phyloP scores from a whole-genome alignment of 805 yeast species.

The Candida nemodendra region DNA sequence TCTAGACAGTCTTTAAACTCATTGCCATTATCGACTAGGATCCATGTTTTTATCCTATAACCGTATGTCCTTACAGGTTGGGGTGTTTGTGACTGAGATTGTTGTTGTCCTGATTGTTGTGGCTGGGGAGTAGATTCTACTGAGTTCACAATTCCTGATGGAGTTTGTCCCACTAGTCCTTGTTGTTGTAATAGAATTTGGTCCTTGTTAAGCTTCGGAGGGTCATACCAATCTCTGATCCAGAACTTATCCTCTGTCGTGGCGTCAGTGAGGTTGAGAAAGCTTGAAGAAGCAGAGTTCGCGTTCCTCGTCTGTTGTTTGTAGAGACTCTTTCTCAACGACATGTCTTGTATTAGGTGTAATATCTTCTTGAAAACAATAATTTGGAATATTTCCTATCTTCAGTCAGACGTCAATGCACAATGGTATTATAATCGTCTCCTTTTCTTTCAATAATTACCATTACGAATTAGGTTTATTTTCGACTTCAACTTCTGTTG shows the following conservation, averaged over 20 bases:
- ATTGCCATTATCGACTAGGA: constrained; percentile 17
- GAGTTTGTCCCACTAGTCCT: constrained; percentile 12
- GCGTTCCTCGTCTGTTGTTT: constrained; percentile 32
- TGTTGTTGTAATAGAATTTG: constrained; percentile 8
- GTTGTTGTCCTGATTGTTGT: constrained; percentile 13
- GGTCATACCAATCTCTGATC: constrained; percentile 34
- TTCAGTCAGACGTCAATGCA: too few relatives aligned
- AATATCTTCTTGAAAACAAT: neutral
- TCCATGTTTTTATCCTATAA: constrained; percentile 36
- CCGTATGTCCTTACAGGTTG: constrained; percentile 29
- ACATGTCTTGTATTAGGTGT: constrained; percentile 24
- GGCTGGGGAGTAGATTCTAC: constrained; percentile 27
- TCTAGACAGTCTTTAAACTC: constrained; percentile 24
- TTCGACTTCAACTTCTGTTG: too few relatives aligned
- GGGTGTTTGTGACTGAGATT: constrained; percentile 28
- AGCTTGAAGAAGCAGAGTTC: constrained; percentile 21
- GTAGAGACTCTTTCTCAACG: constrained; percentile 35
- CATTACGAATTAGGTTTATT: too few relatives aligned
- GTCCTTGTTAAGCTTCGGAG: constrained; percentile 25
- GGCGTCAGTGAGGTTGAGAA: constrained; percentile 16
- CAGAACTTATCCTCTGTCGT: constrained; percentile 28
- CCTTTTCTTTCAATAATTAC: too few relatives aligned
- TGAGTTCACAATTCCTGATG: constrained; percentile 22
- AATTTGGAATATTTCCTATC: too few relatives aligned
- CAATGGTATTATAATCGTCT: too few relatives aligned